Conservation (phyloP, 2,329 filamentous ascomycete genomes). For the Claviceps monticola region DNA sequence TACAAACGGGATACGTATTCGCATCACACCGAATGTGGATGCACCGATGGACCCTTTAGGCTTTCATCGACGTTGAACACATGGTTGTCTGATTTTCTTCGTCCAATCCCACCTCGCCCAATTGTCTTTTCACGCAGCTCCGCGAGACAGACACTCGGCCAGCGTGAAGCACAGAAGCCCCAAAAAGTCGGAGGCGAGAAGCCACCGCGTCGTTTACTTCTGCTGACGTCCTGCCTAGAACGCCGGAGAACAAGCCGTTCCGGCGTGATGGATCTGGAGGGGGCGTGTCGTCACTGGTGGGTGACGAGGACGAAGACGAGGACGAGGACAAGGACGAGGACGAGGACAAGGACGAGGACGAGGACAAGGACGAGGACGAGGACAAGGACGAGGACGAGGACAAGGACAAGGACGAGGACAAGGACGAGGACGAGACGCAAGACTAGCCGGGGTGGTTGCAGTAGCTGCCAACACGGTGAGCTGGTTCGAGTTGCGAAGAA, state of each 20-base stretch:
- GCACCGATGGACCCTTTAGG: neutral
- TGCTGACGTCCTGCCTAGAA: too few relatives aligned
- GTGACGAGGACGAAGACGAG: neutral
- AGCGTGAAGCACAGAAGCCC: neutral
- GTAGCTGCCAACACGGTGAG: slow-evolving; percentile 1
- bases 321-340: neutral
- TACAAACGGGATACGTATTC: neutral
- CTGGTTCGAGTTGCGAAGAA: neutral
- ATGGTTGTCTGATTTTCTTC: neutral
- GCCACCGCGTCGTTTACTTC: too few relatives aligned
- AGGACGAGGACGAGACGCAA: neutral
- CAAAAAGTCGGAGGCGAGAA: too few relatives aligned
- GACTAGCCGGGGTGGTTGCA: slow-evolving; percentile 1
- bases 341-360: neutral
- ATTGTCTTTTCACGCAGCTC: neutral
- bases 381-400: neutral
- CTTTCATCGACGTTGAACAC: neutral
- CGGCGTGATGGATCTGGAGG: neutral
- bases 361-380: neutral
- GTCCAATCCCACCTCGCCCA: neutral
- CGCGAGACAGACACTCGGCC: neutral
- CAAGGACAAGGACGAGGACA: neutral
- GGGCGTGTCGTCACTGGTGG: neutral
- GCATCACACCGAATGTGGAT: neutral
- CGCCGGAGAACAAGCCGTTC: neutral